Base-by-base conservation (phyloP, 2,329 filamentous ascomycete genomes). In the Ophiocordyceps robertsii region DNA sequence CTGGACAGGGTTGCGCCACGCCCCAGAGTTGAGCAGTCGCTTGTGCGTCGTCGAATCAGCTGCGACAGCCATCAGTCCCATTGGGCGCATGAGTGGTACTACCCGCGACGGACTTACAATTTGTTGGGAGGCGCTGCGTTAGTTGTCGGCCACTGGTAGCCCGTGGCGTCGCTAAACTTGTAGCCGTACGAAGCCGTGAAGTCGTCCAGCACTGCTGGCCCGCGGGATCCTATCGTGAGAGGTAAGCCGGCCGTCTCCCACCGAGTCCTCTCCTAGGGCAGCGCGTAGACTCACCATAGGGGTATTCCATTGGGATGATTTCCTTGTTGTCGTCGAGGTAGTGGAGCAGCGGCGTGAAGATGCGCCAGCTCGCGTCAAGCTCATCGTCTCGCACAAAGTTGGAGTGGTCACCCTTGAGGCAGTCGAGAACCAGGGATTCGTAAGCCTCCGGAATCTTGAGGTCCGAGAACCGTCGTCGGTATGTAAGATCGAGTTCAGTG, bases 321-420 rank as follows among this genome's bases (percentile, higher is more conserved):
- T 98, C 92, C 75, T 95, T 95, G 75, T 96, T 95, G 61, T 95
- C 88, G 51, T 98, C 93, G 12, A 98, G 79, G 68, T 98, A 98
- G 72, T 98, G 90, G 49, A 98, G 75, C 32, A 98, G 81, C 53
- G 92, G 92, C 2, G 88, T 94, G 68, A 98, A 98, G 65, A 98
- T 93, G 65, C 89, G 87, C 92, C 92, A 98, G 69, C 84, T 92
- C 46, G 92, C 88, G 58, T 98, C 92, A 29, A 98, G 76, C 70
- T 98, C 92, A 59, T 95, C 88, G 55, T 95, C 88, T 69, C 88
- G 82, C 49, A 95, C 88, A 65, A 98, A 98, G 80, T 98, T 98
- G 66, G 89, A 96, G 75, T 98, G 92, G 61, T 98, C 92, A 47
- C 92, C 92, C 79, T 98, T 98, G 56, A 98, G 74, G 53, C 90